Conservation (phyloP, 306 rosid genomes). For the Quercus variabilis region DNA sequence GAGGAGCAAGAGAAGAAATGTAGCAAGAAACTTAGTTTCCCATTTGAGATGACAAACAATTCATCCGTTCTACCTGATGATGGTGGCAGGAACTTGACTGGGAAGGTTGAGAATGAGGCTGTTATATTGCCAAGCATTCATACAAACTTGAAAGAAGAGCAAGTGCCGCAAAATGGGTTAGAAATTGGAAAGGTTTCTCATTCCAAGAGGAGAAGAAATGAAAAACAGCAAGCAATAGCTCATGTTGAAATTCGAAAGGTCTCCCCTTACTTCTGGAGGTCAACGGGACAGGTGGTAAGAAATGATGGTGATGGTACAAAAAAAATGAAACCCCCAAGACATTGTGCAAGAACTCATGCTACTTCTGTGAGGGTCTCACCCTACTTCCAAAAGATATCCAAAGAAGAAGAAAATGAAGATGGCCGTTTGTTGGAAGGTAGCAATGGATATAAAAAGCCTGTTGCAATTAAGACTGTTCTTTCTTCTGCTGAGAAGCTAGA, state of each 20-base stretch:
- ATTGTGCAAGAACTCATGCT: slow-evolving; percentile 4
- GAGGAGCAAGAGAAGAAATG: neutral
- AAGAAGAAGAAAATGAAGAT: neutral
- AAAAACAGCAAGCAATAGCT: neutral
- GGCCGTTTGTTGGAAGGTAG: neutral
- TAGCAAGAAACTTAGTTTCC: neutral
- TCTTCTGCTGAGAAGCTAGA: slow-evolving; percentile 27
- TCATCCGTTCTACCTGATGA: neutral
- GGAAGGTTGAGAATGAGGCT: neutral
- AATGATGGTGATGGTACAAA: neutral
- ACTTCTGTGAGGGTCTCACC: slow-evolving; percentile 24
- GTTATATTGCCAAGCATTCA: neutral
- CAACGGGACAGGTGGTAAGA: slow-evolving; percentile 3
- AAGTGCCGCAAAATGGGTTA: neutral
- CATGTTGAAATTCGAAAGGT: slow-evolving; percentile 3
- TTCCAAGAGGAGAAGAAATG: neutral
- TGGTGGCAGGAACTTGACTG: neutral
- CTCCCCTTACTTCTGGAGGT: slow-evolving; percentile 16
- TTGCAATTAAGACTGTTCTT: slow-evolving; percentile 9
- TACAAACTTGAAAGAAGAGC: neutral
- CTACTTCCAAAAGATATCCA: slow-evolving; percentile 20
- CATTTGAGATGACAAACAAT: neutral
- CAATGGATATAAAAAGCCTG: neutral
- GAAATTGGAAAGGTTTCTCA: neutral
- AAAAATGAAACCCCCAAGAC: neutral